Evolutionary conservation across 2,329 filamentous ascomycete species (phyloP).

Genomic region (Penicillium corylophilum): DNA sequence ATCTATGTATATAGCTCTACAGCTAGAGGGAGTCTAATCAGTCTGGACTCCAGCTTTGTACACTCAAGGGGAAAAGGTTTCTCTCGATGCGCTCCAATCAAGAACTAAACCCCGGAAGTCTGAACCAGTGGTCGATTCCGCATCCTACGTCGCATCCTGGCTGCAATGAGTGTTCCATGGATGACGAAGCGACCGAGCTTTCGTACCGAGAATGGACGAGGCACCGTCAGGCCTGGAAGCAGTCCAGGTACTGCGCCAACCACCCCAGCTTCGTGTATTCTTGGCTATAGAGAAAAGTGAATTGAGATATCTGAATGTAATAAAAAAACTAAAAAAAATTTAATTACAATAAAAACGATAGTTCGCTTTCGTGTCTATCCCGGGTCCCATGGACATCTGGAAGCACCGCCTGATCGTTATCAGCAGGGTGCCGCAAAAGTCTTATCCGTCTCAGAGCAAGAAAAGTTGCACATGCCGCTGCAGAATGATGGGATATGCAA

Average conservation of each 20-base stretch:
- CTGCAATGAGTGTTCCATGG: not conserved
- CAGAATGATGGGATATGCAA: too few relatives aligned
- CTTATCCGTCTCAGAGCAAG: too few relatives aligned
- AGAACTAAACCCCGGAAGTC: not conserved
- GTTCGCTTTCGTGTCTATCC: too few relatives aligned
- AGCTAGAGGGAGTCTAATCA: not conserved
- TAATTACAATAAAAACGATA: too few relatives aligned
- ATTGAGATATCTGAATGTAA: too few relatives aligned
- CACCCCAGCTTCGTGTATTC: too few relatives aligned
- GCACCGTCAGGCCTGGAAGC: not conserved
- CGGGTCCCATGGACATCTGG: too few relatives aligned
- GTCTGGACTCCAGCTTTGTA: not conserved
- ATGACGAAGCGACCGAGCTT: conserved; percentile 18
- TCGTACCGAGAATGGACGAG: not conserved
- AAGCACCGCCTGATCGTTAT: too few relatives aligned
- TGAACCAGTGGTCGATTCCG: conserved; percentile 3
- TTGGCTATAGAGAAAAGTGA: too few relatives aligned
- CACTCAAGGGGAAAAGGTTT: not conserved
- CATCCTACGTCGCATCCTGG: conserved; percentile 14
- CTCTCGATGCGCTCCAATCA: not conserved
- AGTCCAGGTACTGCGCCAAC: not conserved
- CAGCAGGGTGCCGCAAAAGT: too few relatives aligned
- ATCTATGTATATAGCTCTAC: not conserved
- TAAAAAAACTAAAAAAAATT: too few relatives aligned
- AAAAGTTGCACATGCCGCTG: too few relatives aligned